Evolutionary conservation across 352 stramenopile genomes (phyloP).

Genomic region (Phytopythium boreale): DNA sequence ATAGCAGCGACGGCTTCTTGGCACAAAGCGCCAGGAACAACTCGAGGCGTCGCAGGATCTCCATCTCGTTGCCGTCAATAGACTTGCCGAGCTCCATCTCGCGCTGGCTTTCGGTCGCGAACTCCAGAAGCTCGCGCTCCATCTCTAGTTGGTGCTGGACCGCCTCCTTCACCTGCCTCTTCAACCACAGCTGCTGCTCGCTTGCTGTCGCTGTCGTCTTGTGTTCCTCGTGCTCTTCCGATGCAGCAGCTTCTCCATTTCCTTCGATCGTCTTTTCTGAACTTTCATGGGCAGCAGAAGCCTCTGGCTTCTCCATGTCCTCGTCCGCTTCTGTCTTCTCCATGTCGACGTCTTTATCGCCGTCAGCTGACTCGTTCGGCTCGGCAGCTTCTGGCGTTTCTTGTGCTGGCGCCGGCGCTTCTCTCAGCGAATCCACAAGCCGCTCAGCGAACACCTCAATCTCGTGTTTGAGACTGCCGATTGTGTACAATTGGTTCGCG

Average conservation of each 20-base stretch:
- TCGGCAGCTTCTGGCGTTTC: constrained; percentile 5
- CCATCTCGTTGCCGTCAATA: constrained; percentile 36
- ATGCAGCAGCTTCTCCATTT: background rate
- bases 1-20: constrained; percentile 67
- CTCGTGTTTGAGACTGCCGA: constrained; percentile 41
- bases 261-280: background rate
- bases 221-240: constrained; percentile 6
- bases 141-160: constrained; percentile 20
- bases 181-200: constrained; percentile 16
- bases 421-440: constrained; percentile 51
- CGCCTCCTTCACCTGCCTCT: constrained; percentile 25
- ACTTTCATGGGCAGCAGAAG: background rate
- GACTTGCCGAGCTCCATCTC: constrained; percentile 34
- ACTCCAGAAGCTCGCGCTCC: constrained; percentile 33
- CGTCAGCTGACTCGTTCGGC: background rate
- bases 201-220: background rate
- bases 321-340: constrained; percentile 12
- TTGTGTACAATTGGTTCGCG: constrained; percentile 71
- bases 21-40: constrained; percentile 70
- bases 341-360: constrained; percentile 20
- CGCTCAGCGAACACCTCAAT: constrained; percentile 65
- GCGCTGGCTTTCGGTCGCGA: constrained; percentile 35
- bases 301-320: constrained; percentile 2
- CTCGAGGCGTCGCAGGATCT: constrained; percentile 69
- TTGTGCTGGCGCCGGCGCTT: constrained; percentile 9